Conservation (phyloP, 257 asterid species). For the Leptodermis oblonga region DNA sequence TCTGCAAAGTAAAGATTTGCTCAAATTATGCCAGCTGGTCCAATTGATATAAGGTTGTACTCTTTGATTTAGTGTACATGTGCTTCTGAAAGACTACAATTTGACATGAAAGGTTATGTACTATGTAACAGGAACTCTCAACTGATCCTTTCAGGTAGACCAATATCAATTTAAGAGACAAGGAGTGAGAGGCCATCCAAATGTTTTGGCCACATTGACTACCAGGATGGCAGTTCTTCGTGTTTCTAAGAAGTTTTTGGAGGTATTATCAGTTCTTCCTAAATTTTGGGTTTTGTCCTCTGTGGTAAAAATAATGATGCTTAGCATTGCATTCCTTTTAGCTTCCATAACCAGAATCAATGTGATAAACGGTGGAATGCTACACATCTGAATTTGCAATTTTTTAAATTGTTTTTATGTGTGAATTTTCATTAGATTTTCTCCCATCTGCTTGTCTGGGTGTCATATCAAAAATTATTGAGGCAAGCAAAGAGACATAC, state of each 20-base stretch:
- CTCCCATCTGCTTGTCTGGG: constrained; percentile 88
- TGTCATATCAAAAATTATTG: constrained; percentile 83
- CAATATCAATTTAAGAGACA: constrained; percentile 53
- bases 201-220: constrained; percentile 58
- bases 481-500: constrained; percentile 47
- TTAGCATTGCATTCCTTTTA: not conserved
- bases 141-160: constrained; percentile 88
- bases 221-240: constrained; percentile 75
- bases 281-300: not conserved
- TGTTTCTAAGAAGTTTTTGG: constrained; percentile 40
- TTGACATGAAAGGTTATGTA: constrained; percentile 45
- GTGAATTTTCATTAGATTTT: constrained; percentile 44
- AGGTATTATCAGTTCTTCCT: constrained; percentile 29
- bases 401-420: not conserved
- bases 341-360: constrained; percentile 11
- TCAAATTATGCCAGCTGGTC: not conserved
- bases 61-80: constrained; percentile 16
- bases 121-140: constrained; percentile 69
- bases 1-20: not conserved
- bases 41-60: not conserved
- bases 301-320: not conserved
- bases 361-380: constrained; percentile 9
- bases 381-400: not conserved
- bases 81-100: constrained; percentile 24
- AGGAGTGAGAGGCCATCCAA: constrained; percentile 45